Evolutionary conservation across 805 yeast genomes (phyloP), one percentile per base, ranked within the genome.

Genomic region (Kodamaea sagamina): DNA sequence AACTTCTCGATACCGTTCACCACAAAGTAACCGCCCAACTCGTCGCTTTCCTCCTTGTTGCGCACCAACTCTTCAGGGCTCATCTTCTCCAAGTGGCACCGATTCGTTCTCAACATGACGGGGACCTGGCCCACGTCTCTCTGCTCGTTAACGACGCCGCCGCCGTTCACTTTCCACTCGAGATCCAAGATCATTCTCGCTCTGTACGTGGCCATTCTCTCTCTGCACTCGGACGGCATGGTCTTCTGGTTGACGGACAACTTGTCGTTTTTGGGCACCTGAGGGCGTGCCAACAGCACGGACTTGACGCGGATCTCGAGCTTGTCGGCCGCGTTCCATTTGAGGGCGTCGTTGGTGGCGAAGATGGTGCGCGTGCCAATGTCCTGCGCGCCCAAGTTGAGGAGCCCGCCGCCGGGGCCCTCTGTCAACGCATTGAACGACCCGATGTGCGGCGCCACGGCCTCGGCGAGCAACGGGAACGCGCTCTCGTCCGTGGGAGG

Each of bases 1-100:
- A 93, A 75, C 68, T 93, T 93, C 67, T 93, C 99, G 54, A 92
- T 90, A 74, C 99, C 99, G 62, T 92, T 92, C 48, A 92, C 90
- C 53, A 89, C 79, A 65, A 93, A 93, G 65, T 93, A 93, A 29
- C 99, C 99, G 50, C 99, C 99, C 48, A 89, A 71, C 62, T 93
- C 99, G 63, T 93, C 99, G 29, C 88, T 78, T 66, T 93, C 99
- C 67, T 93, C 99, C 61, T 83, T 84, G 47, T 71, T 74, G 16
- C 75, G 68, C 6, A 92, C 95, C 52, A 93, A 72, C 54, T 92
- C 85, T 28, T 78, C 74, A 9, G 99, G 98, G 0, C 95, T 78
- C 66, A 89, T 60, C 45, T 82, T 84, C 57, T 87, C 86, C 48
- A 93, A 73, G 62, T 93, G 97, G 64, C 99, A 93, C 67, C 96